Conservation (phyloP, 345 rosid genomes). For the Citrus maxima region DNA sequence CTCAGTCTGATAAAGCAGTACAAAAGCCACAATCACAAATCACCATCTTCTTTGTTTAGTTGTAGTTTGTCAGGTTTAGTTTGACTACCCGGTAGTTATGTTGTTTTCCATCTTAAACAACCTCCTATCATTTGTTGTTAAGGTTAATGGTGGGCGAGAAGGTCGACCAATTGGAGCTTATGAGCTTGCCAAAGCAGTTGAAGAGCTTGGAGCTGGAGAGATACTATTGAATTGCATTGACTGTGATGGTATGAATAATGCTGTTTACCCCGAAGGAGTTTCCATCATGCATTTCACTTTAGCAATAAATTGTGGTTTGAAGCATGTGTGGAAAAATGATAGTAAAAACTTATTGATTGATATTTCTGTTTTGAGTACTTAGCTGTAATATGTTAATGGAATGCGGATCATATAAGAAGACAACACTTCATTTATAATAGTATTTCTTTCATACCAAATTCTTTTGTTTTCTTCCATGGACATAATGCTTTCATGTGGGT, state of each 20-base stretch:
- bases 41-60: neutral
- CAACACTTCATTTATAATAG: neutral
- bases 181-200: constrained; percentile 96
- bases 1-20: neutral
- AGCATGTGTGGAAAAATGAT: neutral
- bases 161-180: constrained; percentile 95
- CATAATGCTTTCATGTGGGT: neutral
- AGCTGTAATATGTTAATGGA: neutral
- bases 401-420: neutral
- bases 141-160: constrained; percentile 98
- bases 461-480: neutral
- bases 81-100: neutral
- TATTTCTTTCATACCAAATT: neutral
- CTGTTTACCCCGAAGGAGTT: neutral
- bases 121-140: constrained; percentile 8
- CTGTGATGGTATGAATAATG: constrained; percentile 66
- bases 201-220: constrained; percentile 97
- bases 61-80: neutral
- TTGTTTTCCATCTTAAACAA: constrained; percentile 1
- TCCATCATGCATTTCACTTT: neutral
- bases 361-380: neutral
- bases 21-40: neutral
- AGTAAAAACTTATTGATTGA: neutral
- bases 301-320: neutral
- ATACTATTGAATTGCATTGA: constrained; percentile 92